These are phyloP conservation scores for Hypoxylon sp. DNA, from an alignment of 2,329 filamentous ascomycete species.

Conservation along the genomic window DNA sequence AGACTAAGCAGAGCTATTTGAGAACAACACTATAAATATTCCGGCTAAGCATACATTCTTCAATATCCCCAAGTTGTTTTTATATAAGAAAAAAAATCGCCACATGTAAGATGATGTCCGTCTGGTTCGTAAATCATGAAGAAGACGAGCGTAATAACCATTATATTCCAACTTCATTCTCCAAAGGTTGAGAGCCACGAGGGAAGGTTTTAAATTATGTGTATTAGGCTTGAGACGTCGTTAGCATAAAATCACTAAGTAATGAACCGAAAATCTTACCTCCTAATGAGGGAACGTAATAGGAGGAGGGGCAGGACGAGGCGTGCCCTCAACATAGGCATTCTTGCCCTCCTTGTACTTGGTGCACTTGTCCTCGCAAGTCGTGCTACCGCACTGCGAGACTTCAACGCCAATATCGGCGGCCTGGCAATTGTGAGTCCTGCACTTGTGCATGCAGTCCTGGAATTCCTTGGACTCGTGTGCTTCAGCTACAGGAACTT, in stretches of 20 bases:
- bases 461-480: slow-evolving; percentile 25
- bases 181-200: not conserved
- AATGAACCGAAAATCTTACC: not conserved
- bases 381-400: slow-evolving; percentile 33
- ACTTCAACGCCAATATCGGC: slow-evolving; percentile 23
- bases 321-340: not conserved
- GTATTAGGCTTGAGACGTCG: not conserved
- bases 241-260: not conserved
- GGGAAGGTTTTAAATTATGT: not conserved
- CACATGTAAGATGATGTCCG: slow-evolving; percentile 8
- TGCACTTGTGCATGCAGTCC: slow-evolving; percentile 32
- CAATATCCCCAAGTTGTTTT: not conserved
- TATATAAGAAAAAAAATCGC: not conserved
- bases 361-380: slow-evolving; percentile 29
- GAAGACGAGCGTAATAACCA: slow-evolving; percentile 18
- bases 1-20: slow-evolving; percentile 13
- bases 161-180: slow-evolving; percentile 1
- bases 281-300: not conserved
- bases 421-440: slow-evolving; percentile 36
- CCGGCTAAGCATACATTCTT: not conserved
- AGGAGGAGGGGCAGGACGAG: not conserved
- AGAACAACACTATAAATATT: slow-evolving; percentile 6
- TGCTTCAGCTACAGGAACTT: slow-evolving; percentile 2
- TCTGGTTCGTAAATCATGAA: slow-evolving; percentile 32
- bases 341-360: not conserved